These are phyloP conservation scores for Huntiella savannae DNA, from an alignment of 2,329 filamentous ascomycete genomes.

Conservation along the genomic window DNA sequence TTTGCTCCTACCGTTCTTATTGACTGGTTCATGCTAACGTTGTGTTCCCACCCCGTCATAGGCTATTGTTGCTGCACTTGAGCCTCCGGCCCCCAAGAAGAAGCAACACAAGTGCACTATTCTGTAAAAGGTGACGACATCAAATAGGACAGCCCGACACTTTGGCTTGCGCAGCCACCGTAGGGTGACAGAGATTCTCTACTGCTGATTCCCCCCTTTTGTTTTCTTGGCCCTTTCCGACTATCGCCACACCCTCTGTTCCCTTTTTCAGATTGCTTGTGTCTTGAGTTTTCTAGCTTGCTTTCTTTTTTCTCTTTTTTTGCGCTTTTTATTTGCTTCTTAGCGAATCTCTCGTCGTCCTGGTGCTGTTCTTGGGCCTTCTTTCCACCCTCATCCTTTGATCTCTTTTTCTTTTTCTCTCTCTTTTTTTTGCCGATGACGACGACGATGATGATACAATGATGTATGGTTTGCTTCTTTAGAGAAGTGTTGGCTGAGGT, in stretches of 20 bases:
- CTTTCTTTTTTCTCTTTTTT: constrained; percentile 7
- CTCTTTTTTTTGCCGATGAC: not conserved
- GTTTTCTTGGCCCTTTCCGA: not conserved
- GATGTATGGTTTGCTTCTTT: too few relatives aligned
- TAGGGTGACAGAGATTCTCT: too few relatives aligned
- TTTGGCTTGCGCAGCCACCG: too few relatives aligned
- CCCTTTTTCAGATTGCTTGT: constrained; percentile 4
- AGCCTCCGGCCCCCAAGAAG: constrained; percentile 72
- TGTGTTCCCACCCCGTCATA: constrained; percentile 19
- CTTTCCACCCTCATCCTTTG: not conserved
- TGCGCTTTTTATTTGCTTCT: not conserved
- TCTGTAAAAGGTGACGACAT: constrained; percentile 27
- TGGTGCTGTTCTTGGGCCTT: not conserved
- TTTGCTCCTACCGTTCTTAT: not conserved
- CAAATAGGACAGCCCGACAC: too few relatives aligned
- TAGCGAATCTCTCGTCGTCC: not conserved
- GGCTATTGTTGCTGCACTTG: constrained; percentile 90
- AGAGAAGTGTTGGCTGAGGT: too few relatives aligned
- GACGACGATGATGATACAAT: too few relatives aligned
- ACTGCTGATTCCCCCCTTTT: not conserved
- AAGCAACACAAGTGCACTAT: constrained; percentile 50
- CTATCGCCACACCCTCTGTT: not conserved
- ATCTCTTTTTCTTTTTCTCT: constrained; percentile 3
- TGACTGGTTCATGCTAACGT: not conserved
- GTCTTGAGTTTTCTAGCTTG: constrained; percentile 9